Evolutionary conservation across 106 monocot species (phyloP).

Genomic region (Dendrobium catenatum): DNA sequence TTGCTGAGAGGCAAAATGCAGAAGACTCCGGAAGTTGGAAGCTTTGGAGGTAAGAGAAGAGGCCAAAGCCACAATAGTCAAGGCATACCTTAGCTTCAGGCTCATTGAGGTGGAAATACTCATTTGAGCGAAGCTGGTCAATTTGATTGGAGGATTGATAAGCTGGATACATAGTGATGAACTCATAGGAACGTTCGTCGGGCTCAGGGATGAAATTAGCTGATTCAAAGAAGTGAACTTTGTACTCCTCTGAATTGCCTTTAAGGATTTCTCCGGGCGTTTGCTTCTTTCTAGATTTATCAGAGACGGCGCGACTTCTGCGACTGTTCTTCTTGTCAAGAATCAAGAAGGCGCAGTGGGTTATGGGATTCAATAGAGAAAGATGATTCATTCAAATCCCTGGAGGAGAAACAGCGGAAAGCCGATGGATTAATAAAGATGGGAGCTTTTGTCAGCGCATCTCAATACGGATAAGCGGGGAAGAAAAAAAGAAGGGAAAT

Average conservation of each 20-base stretch:
- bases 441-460: too few relatives aligned
- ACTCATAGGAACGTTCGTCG: conserved; percentile 33
- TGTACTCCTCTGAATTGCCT: conserved; percentile 11
- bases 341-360: conserved; percentile 75
- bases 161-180: conserved; percentile 54
- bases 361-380: conserved; percentile 87
- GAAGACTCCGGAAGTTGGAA: conserved; percentile 35
- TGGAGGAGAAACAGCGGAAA: background rate
- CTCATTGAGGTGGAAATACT: conserved; percentile 46
- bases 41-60: conserved; percentile 56
- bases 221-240: conserved; percentile 23
- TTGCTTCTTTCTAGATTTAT: conserved; percentile 2
- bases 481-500: too few relatives aligned
- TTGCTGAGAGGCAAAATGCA: conserved; percentile 48
- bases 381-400: background rate
- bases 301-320: background rate
- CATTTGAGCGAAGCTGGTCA: conserved; percentile 33
- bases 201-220: conserved; percentile 35
- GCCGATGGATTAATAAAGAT: background rate
- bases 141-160: conserved; percentile 44
- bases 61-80: conserved; percentile 68
- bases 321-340: conserved; percentile 37
- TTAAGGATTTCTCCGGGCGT: conserved; percentile 4
- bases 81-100: conserved; percentile 46
- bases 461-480: too few relatives aligned